Evolutionary conservation across 768 basidiomycete species (phyloP).

Genomic region (Russula brevipes): DNA sequence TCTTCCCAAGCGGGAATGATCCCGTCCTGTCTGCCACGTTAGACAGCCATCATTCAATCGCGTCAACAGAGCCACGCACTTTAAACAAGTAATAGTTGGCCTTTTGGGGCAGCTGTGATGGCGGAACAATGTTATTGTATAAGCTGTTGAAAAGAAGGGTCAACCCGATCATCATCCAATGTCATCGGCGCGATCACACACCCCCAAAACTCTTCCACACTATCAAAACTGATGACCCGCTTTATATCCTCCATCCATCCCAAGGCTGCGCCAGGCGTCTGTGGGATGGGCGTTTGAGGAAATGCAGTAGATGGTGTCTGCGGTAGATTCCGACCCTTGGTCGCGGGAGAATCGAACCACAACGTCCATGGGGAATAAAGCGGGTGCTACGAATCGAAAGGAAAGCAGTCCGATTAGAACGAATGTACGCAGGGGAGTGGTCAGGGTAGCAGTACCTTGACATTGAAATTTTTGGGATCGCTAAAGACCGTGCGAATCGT

Average conservation of each 20-base stretch:
- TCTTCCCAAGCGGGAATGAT: conserved; percentile 99
- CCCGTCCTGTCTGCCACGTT: conserved; percentile 54
- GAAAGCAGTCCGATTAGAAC: neutral
- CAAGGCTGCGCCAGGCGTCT: conserved; percentile 73
- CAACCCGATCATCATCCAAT: conserved; percentile 13
- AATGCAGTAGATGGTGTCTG: conserved; percentile 77
- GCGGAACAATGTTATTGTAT: conserved; percentile 97
- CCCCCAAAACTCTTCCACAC: conserved; percentile 99
- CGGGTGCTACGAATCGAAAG: conserved; percentile 59
- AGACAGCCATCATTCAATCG: neutral
- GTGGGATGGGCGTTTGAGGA: conserved; percentile 66
- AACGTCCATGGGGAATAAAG: conserved; percentile 94
- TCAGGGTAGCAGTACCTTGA: conserved; percentile 58
- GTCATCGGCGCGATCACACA: conserved; percentile 36
- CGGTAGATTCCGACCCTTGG: conserved; percentile 84
- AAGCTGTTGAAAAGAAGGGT: conserved; percentile 43
- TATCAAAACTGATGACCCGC: conserved; percentile 91
- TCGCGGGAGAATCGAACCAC: conserved; percentile 94
- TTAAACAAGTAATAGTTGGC: conserved; percentile 99
- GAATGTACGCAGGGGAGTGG: neutral
- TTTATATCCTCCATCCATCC: conserved; percentile 99
- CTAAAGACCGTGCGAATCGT: conserved; percentile 89
- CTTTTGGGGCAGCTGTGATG: conserved; percentile 87
- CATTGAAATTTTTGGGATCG: conserved; percentile 89
- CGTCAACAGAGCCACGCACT: conserved; percentile 40